Percentiles rank a stretch among this genome's conserved stretches.
phyloP scores from a whole-genome alignment of 352 stramenopile genomes.

The Pythium rhizo-oryzae region DNA sequence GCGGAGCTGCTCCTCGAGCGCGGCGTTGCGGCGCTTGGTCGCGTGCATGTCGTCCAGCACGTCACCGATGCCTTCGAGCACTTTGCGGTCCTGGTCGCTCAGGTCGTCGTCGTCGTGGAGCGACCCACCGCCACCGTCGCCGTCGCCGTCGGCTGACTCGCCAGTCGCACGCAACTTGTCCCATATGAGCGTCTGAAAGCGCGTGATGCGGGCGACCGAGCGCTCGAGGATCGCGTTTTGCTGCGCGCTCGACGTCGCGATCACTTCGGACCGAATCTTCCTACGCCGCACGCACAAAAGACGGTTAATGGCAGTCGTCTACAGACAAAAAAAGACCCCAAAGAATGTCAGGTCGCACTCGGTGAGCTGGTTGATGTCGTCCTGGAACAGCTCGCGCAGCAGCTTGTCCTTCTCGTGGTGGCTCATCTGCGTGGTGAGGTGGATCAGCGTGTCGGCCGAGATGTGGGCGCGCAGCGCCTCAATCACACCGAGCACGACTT shows the following conservation, averaged over 20 bases:
- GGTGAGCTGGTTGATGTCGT: constrained; percentile 56
- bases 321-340: not conserved
- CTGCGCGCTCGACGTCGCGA: constrained; percentile 54
- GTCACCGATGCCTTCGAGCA: constrained; percentile 55
- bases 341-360: constrained; percentile 36
- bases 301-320: not conserved
- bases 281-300: constrained; percentile 24
- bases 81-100: constrained; percentile 65
- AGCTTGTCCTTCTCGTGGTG: constrained; percentile 63
- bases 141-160: not conserved
- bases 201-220: constrained; percentile 56
- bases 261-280: constrained; percentile 51
- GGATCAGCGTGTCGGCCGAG: constrained; percentile 45
- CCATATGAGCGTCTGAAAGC: constrained; percentile 57
- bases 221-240: constrained; percentile 66
- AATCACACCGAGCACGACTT: constrained; percentile 52
- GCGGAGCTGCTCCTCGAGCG: constrained; percentile 41
- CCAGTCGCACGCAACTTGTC: constrained; percentile 29
- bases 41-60: constrained; percentile 54
- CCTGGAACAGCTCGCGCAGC: constrained; percentile 48
- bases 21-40: constrained; percentile 34
- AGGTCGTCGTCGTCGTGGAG: constrained; percentile 45
- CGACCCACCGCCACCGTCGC: not conserved
- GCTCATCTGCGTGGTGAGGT: constrained; percentile 58
- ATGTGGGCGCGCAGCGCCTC: constrained; percentile 51